Evolutionary conservation across 2,329 filamentous ascomycete species (phyloP).

Genomic region (Fusarium oxysporum): DNA sequence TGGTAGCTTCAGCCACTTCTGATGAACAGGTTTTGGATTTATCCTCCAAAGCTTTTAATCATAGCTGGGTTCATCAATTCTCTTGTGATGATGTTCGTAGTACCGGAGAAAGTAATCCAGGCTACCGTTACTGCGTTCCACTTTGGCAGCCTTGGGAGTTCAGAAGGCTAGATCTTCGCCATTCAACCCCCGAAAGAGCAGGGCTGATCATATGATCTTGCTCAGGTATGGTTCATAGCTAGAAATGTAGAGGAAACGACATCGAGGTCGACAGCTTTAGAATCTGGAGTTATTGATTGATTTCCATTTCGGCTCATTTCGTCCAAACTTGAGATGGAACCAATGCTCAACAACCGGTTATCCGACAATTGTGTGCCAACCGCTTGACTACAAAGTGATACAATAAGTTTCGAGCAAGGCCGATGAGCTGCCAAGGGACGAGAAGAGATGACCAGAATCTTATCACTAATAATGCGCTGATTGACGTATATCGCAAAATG

Average conservation of each 20-base stretch:
- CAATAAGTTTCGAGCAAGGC: background rate
- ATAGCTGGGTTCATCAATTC: background rate
- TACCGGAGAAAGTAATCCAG: background rate
- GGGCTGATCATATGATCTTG: background rate
- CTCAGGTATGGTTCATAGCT: background rate
- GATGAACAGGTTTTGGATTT: constrained; percentile 17
- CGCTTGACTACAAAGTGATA: background rate
- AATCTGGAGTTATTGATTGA: background rate
- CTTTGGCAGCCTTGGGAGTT: background rate
- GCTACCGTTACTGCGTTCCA: constrained; percentile 10
- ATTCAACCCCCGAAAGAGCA: constrained; percentile 19
- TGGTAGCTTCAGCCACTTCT: constrained; percentile 23
- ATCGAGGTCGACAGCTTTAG: background rate
- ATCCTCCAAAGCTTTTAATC: constrained; percentile 17
- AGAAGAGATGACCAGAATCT: background rate
- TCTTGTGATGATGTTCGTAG: background rate
- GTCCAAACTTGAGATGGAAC: background rate
- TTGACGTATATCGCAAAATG: background rate
- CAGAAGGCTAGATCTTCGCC: constrained; percentile 7
- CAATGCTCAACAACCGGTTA: background rate
- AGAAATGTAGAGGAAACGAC: background rate
- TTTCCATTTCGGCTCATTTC: background rate
- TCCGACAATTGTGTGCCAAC: too few relatives aligned
- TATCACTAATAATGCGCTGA: background rate
- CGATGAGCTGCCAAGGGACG: too few relatives aligned